phyloP scores from a whole-genome alignment of 768 basidiomycete species.

The Auricularia cornea region DNA sequence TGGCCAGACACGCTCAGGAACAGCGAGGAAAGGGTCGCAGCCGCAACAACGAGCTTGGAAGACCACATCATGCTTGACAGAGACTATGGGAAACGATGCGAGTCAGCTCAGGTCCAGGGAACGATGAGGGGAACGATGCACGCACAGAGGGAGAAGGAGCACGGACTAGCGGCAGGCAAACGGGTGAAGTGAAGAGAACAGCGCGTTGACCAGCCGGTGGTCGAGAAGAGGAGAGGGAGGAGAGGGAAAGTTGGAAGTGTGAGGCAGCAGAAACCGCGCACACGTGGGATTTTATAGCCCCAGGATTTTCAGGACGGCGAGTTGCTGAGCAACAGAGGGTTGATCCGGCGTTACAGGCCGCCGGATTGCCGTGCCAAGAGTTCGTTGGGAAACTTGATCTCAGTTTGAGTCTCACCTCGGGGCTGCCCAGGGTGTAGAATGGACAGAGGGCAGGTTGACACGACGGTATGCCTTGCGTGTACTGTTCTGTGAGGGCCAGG shows the following conservation, averaged over 20 bases:
- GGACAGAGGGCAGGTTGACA: too few relatives aligned
- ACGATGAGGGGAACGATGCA: background rate
- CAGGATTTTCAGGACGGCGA: too few relatives aligned
- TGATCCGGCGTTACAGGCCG: too few relatives aligned
- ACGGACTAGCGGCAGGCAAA: background rate
- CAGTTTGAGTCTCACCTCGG: too few relatives aligned
- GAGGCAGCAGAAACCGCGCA: background rate
- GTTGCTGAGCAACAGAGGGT: too few relatives aligned
- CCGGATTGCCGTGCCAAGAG: too few relatives aligned
- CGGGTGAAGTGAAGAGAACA: background rate
- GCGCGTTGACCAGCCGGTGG: slow-evolving; percentile 1
- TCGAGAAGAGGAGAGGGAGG: background rate
- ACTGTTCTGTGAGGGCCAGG: too few relatives aligned
- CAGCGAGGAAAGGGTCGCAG: background rate
- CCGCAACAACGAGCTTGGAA: background rate
- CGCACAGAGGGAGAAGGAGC: background rate
- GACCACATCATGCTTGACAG: background rate
- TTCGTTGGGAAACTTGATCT: too few relatives aligned
- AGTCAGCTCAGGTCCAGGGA: too few relatives aligned
- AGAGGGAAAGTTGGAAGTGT: background rate
- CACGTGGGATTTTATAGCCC: background rate
- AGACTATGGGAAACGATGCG: background rate
- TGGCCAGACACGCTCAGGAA: background rate
- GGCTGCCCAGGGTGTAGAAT: too few relatives aligned
- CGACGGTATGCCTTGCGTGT: too few relatives aligned